phyloP scores from a whole-genome alignment of 1,284 basidiomycete species.

The Singerocomus inundabilis region DNA sequence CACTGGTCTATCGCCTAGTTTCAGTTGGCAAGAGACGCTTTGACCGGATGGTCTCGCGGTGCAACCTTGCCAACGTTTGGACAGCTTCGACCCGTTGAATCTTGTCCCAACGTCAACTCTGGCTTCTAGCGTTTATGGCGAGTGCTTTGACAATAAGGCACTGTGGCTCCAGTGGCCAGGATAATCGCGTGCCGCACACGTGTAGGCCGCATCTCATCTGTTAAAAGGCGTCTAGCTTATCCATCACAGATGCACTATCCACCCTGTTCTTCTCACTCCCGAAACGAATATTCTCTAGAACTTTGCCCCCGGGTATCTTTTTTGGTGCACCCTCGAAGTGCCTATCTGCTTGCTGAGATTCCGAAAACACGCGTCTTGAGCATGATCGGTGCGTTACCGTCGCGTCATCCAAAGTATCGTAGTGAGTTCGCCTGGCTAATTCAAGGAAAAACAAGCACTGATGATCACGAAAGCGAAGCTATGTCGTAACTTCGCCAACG shows the following conservation, averaged over 20 bases:
- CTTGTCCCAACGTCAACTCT: conserved; percentile 10
- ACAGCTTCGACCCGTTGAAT: conserved; percentile 3
- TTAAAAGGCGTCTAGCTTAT: conserved; percentile 28
- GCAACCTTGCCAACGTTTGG: not conserved
- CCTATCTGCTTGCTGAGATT: not conserved
- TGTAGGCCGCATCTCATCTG: conserved; percentile 30
- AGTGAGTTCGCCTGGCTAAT: conserved; percentile 25
- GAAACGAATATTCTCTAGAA: not conserved
- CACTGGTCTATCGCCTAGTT: not conserved
- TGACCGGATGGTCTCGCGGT: not conserved
- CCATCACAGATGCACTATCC: conserved; percentile 11
- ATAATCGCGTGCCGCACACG: conserved; percentile 36
- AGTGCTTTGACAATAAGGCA: conserved; percentile 14
- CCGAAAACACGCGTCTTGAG: conserved; percentile 5
- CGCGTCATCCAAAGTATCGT: conserved; percentile 31
- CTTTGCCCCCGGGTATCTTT: not conserved
- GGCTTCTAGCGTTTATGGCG: conserved; percentile 1
- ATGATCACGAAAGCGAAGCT: conserved; percentile 26
- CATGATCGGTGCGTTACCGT: conserved; percentile 8
- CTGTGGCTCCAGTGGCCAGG: conserved; percentile 17
- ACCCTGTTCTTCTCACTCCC: conserved; percentile 4
- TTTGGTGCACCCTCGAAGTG: not conserved
- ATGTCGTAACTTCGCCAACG: conserved; percentile 30
- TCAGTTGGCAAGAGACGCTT: conserved; percentile 3
- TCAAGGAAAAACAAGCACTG: not conserved